Conservation (phyloP, 202 grass and related monocot species). For the Hordeum pubiflorum region DNA sequence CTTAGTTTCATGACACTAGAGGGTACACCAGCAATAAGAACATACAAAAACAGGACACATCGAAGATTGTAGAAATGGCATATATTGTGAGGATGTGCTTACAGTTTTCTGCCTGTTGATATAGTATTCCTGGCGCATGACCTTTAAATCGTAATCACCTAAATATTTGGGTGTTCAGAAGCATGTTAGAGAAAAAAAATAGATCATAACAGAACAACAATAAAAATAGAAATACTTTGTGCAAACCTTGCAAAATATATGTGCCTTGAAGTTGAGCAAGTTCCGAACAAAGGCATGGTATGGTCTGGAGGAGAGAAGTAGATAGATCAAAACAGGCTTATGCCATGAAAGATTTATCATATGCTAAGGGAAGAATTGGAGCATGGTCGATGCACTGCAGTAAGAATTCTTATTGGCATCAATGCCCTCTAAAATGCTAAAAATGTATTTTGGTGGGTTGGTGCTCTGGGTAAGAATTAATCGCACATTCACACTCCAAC, state of each 20-base stretch:
- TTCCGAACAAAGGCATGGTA: constrained; percentile 89
- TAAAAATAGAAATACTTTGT: not conserved
- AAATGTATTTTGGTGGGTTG: not conserved
- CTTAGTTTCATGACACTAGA: not conserved
- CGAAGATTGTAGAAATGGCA: not conserved
- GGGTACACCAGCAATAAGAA: not conserved
- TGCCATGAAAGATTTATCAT: not conserved
- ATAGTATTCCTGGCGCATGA: constrained; percentile 97
- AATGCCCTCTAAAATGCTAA: not conserved
- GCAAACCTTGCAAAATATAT: constrained; percentile 96
- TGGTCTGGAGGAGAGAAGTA: constrained; percentile 54
- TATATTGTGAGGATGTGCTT: not conserved
- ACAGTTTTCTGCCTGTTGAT: constrained; percentile 91
- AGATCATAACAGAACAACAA: constrained; percentile 1
- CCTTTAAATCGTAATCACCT: constrained; percentile 98
- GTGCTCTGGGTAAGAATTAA: not conserved
- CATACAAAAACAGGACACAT: not conserved
- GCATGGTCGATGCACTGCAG: not conserved
- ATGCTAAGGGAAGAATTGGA: not conserved
- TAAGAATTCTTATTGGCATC: constrained; percentile 16
- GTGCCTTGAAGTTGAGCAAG: constrained; percentile 99
- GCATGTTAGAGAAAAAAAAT: constrained; percentile 13
- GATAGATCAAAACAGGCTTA: constrained; percentile 13
- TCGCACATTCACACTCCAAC: not conserved
- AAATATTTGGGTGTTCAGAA: constrained; percentile 28